phyloP scores from a whole-genome alignment of 2,329 filamentous ascomycete species.

The Fusarium concolor region DNA sequence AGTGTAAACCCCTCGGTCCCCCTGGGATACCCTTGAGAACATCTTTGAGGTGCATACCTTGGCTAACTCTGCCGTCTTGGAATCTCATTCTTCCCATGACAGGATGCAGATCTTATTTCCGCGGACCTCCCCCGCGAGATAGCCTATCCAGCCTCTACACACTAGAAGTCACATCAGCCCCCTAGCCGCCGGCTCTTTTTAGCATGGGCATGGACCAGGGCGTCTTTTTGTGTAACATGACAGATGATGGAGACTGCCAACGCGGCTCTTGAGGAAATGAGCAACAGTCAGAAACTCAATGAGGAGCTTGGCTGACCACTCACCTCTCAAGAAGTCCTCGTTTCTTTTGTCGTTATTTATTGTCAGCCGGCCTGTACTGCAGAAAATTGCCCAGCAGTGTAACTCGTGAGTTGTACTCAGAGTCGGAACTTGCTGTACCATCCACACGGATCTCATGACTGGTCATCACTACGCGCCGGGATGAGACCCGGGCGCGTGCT shows the following conservation, averaged over 20 bases:
- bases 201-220: background rate
- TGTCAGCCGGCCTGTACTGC: background rate
- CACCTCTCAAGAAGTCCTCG: background rate
- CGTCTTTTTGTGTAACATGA: constrained; percentile 21
- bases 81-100: background rate
- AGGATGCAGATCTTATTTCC: constrained; percentile 9
- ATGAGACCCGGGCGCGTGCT: background rate
- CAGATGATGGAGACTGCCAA: constrained; percentile 6
- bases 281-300: background rate
- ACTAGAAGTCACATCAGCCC: background rate
- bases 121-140: background rate
- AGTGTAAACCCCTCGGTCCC: background rate
- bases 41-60: constrained; percentile 3
- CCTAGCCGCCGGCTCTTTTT: background rate
- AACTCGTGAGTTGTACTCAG: background rate
- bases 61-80: background rate
- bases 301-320: background rate
- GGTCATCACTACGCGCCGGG: constrained; percentile 4
- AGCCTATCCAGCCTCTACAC: background rate
- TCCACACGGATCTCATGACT: background rate
- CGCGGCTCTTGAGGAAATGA: constrained; percentile 3
- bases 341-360: background rate
- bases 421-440: background rate
- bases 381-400: background rate
- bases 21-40: background rate